Evolutionary conservation across 163 green algal genomes (phyloP).

Genomic region (Volvox carteri): DNA sequence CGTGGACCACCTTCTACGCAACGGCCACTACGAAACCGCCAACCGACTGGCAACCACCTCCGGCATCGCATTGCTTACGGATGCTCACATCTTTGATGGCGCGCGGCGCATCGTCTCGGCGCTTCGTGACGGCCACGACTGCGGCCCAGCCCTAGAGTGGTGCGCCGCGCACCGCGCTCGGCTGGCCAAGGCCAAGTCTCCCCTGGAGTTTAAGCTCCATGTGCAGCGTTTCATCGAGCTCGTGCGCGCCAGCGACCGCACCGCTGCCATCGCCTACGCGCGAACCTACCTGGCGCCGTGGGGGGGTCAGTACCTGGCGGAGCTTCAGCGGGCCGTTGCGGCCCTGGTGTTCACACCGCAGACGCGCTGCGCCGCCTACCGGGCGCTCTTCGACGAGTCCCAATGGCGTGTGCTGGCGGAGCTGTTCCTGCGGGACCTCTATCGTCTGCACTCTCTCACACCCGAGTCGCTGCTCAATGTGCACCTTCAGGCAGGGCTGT

Average conservation of each 20-base stretch:
- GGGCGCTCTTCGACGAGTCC: not conserved
- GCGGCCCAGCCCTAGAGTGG: slow-evolving; percentile 86
- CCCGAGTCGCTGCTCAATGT: slow-evolving; percentile 84
- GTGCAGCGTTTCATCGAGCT: slow-evolving; percentile 95
- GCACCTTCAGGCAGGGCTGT: slow-evolving; percentile 82
- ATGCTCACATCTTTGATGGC: slow-evolving; percentile 86
- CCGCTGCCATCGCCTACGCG: slow-evolving; percentile 88
- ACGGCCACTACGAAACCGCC: slow-evolving; percentile 70
- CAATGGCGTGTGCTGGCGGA: slow-evolving; percentile 79
- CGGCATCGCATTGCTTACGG: slow-evolving; percentile 78
- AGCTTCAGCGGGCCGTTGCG: slow-evolving; percentile 90
- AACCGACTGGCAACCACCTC: slow-evolving; percentile 43
- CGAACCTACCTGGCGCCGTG: slow-evolving; percentile 85
- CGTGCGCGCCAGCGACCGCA: slow-evolving; percentile 75
- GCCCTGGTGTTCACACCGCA: slow-evolving; percentile 79
- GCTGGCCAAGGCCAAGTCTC: slow-evolving; percentile 84
- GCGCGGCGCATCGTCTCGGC: slow-evolving; percentile 76
- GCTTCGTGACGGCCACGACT: slow-evolving; percentile 77
- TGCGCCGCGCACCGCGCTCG: slow-evolving; percentile 74
- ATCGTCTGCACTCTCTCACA: slow-evolving; percentile 87
- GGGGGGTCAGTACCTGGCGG: slow-evolving; percentile 78
- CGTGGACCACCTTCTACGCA: slow-evolving; percentile 84
- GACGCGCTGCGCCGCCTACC: not conserved
- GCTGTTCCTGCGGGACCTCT: slow-evolving; percentile 88
- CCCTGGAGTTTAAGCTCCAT: slow-evolving; percentile 90